Base-by-base conservation (phyloP, 1,284 basidiomycete genomes). In the Phellopilus nigrolimitatus region DNA sequence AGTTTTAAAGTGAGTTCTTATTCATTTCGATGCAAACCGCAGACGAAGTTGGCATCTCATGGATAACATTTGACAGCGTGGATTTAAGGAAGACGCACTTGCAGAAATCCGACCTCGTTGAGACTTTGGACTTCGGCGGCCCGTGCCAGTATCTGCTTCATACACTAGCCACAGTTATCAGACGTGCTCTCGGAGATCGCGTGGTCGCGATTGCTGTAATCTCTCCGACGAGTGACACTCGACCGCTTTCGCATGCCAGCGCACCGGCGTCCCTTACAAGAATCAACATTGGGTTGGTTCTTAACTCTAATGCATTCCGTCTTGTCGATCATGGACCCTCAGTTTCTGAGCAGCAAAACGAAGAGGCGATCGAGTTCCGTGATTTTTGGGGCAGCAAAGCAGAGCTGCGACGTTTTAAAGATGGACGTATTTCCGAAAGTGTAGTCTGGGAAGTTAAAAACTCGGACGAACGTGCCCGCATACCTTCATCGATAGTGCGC, bases 331-430 rank as follows among this genome's bases (percentile, higher is more conserved):
- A 91, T 58, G 94, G 94, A 0, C 93, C 97, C 0, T 66, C 87
- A 0, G 86, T 80, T 0, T 81, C 84, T 9, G 79, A 87, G 40
- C 64, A 74, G 36, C 73, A 82, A 45, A 65, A 72, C n/a, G 60
- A 67, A 10, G 71, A 71, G 15, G 72, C 79, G 0, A 71, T 77
- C 38, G 72, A 70, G 1, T 99, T 97, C 75, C 80, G 86, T 31
- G 76, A 81, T 2, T 76, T 99, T 56, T 99, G 97, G 97, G 95
- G 95, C 1, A 74, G 82, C 44, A 91, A 91, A 64, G 85, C 95
- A 0, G 95, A 99, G 65, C 72, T 98, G 17, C 80, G 97, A n/a
- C 81, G 95, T 15, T 99, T 99, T 76, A 95, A 97, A 66, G 95
- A 99, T 62, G 95, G 95, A 0, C 79, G 87, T 4, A 98, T 99